A percentile compares a stretch with the other conserved stretches of the same genome.
These are phyloP conservation scores for Diaporthe batatas DNA, from an alignment of 2,329 filamentous ascomycete species.

Conservation along the genomic window DNA sequence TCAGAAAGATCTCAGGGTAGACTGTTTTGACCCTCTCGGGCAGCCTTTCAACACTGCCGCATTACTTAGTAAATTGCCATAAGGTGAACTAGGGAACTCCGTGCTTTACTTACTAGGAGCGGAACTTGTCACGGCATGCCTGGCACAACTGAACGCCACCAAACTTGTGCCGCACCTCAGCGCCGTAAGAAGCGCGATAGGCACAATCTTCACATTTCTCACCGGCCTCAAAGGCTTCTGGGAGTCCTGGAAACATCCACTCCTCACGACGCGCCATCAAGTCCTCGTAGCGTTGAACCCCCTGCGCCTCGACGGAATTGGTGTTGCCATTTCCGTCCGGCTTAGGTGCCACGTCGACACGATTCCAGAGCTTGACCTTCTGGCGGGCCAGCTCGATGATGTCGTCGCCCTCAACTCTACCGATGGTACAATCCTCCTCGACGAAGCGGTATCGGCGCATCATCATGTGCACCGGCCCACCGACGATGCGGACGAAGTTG, in stretches of 20 bases:
- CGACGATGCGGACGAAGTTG: slow-evolving; percentile 50
- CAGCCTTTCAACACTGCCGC: not conserved
- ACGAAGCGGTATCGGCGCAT: slow-evolving; percentile 53
- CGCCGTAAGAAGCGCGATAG: slow-evolving; percentile 40
- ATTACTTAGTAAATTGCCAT: not conserved
- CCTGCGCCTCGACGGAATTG: not conserved
- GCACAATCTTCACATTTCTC: slow-evolving; percentile 40
- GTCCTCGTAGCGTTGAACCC: slow-evolving; percentile 35
- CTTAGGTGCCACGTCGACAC: slow-evolving; percentile 30
- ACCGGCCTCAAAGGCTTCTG: slow-evolving; percentile 38
- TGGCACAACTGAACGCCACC: slow-evolving; percentile 43
- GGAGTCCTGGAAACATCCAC: slow-evolving; percentile 44
- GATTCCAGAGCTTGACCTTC: slow-evolving; percentile 52
- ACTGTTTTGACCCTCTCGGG: slow-evolving; percentile 4
- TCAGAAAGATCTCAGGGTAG: not conserved
- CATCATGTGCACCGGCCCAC: slow-evolving; percentile 52
- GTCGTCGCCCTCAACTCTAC: slow-evolving; percentile 46
- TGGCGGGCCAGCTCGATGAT: slow-evolving; percentile 46
- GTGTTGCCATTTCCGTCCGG: fast-evolving
- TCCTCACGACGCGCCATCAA: slow-evolving; percentile 38
- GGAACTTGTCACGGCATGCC: slow-evolving; percentile 17
- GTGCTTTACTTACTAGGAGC: not conserved
- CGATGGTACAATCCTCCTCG: slow-evolving; percentile 50
- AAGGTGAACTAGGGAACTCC: too few species aligned
- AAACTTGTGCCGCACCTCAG: slow-evolving; percentile 36